Conservation (phyloP, 139 green algal genomes). For the Tetraselmis chui region DNA sequence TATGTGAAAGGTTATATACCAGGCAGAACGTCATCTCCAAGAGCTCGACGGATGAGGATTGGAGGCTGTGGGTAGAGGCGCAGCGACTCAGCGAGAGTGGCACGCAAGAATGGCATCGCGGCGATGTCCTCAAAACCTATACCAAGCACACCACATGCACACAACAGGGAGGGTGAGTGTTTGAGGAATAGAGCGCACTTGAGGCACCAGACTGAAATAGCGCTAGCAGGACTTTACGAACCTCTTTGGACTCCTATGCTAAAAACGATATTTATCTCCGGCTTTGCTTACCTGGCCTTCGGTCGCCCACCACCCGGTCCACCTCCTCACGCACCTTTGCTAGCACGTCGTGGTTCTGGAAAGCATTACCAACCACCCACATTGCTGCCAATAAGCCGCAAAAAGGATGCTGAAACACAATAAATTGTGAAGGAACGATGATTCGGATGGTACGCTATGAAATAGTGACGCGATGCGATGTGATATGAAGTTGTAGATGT, state of each 20-base stretch:
- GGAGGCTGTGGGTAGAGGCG: constrained; percentile 93
- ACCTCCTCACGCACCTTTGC: constrained; percentile 65
- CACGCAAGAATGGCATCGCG: constrained; percentile 53
- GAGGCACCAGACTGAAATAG: too few relatives aligned
- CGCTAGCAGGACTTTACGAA: too few relatives aligned
- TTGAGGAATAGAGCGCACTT: too few relatives aligned
- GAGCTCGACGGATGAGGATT: constrained; percentile 85
- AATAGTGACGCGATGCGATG: too few relatives aligned
- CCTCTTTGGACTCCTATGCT: too few relatives aligned
- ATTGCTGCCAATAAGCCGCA: too few relatives aligned
- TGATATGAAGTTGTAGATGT: too few relatives aligned
- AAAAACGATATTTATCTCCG: too few relatives aligned
- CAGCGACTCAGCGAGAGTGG: constrained; percentile 76
- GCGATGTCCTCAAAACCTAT: constrained; percentile 63
- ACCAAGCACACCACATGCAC: neutral
- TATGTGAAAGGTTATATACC: too few relatives aligned
- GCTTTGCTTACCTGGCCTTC: constrained; percentile 42
- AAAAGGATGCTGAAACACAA: too few relatives aligned
- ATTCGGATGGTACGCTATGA: too few relatives aligned
- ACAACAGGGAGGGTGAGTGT: neutral
- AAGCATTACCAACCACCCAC: constrained; percentile 11
- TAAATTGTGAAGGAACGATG: too few relatives aligned
- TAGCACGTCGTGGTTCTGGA: constrained; percentile 43
- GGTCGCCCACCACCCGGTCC: constrained; percentile 60
- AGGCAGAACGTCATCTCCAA: constrained; percentile 77